Conservation (phyloP, 148 eudicot genomes). For the Beta vulgaris region DNA sequence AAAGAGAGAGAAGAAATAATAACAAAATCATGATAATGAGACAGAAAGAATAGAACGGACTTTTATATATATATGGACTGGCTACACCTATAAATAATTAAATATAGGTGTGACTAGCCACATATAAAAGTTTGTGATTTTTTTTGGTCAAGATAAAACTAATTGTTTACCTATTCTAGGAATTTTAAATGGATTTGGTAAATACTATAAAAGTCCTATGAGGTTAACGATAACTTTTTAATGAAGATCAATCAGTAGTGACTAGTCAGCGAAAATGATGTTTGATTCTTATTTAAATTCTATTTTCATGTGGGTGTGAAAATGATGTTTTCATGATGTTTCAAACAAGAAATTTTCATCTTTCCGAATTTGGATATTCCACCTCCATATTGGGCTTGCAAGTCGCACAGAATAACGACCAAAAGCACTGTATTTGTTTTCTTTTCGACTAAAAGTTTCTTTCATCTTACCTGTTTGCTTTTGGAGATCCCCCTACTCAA, state of each 20-base stretch:
- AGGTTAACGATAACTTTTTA: too few species aligned
- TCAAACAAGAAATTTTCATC: background rate
- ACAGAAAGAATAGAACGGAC: too few species aligned
- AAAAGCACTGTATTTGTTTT: constrained; percentile 5
- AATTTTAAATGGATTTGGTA: too few species aligned
- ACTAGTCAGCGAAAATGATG: background rate
- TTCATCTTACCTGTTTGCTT: background rate
- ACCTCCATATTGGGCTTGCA: constrained; percentile 13
- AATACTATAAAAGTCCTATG: too few species aligned
- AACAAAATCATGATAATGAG: too few species aligned
- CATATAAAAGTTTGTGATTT: too few species aligned
- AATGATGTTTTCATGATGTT: constrained; percentile 5
- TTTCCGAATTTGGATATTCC: constrained; percentile 18
- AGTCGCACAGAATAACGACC: constrained; percentile 6
- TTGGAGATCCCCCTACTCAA: background rate
- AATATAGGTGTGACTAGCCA: too few species aligned
- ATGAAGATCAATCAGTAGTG: background rate
- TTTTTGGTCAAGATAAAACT: too few species aligned
- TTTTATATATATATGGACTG: too few species aligned
- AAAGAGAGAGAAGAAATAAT: too few species aligned
- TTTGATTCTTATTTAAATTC: background rate
- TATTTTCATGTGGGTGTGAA: background rate
- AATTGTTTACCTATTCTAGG: too few species aligned
- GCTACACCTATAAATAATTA: too few species aligned
- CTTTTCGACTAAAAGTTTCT: background rate